phyloP scores from a whole-genome alignment of 2,329 filamentous ascomycete species.

The Gaeumannomyces sp. region DNA sequence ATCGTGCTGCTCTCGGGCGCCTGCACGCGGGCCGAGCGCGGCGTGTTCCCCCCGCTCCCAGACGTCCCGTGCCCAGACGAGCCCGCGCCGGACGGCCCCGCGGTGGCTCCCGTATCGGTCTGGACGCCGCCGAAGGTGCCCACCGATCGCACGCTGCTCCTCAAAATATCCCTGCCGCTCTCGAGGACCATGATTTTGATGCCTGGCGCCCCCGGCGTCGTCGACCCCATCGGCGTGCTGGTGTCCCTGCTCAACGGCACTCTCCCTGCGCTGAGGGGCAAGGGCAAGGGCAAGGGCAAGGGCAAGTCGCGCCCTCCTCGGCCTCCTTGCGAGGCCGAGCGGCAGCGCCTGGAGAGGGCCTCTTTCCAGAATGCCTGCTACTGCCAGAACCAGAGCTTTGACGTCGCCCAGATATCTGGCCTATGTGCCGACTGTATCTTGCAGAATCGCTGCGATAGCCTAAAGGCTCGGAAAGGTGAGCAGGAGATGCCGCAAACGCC shows the following conservation, averaged over 20 bases:
- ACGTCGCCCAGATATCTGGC: constrained; percentile 9
- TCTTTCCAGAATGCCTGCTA: constrained; percentile 7
- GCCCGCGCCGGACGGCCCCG: background rate
- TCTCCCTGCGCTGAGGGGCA: background rate
- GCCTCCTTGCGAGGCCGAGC: background rate
- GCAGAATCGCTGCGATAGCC: constrained; percentile 2
- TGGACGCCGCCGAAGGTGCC: background rate
- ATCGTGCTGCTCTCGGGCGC: constrained; percentile 13
- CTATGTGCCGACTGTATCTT: constrained; percentile 12
- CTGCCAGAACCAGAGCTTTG: constrained; percentile 13
- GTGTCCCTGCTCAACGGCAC: background rate
- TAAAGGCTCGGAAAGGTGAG: background rate
- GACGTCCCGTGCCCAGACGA: background rate
- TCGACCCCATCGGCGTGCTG: background rate
- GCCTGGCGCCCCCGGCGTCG: background rate
- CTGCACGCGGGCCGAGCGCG: constrained; percentile 9
- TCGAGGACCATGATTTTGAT: background rate
- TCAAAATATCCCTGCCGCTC: background rate
- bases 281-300: background rate
- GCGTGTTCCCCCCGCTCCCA: background rate
- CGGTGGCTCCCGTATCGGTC: background rate
- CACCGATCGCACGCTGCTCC: background rate
- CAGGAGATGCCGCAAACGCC: background rate
- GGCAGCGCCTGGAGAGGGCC: background rate
- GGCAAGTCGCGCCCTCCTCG: background rate